Base-by-base conservation (phyloP, 495 filamentous ascomycete species). In the Apodospora peruviana region DNA sequence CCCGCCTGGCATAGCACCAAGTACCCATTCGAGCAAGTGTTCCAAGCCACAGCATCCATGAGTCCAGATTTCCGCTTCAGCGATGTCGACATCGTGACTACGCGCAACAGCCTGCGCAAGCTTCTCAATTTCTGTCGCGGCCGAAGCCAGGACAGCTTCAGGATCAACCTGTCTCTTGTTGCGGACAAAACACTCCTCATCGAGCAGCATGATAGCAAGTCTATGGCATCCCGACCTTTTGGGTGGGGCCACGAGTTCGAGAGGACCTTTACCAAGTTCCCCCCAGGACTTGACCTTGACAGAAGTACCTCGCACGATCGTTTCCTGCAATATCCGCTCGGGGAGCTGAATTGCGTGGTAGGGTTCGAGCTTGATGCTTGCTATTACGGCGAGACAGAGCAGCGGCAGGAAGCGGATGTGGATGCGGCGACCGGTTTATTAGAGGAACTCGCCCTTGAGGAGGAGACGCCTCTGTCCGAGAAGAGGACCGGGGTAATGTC, bases 41-140 rank as follows among this genome's bases (percentile, higher is more conserved):
- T 51, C 41, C 32, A 51, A 23, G 48, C 48, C 40, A 32, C 48
- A 5, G n/a, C 20, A 9, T 5, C 21, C 1, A 51, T 51, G 48
- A 45, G 23, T 23, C 48, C 48, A n/a, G 23, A 23, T 22, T 45
- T 45, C 48, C 48, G 48, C 21, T 45, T 51, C 42, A 22, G 20
- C 41, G 35, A 40, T n/a, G 29, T 45, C 41, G 40, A 44, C 34
- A 38, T 51, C 29, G 21, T 51, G 1, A 38, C 32, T 20, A 51
- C 40, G 21, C 48, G 48, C 11, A 51, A 51, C 34, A 45, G 32
- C 41, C 48, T 51, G 9, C 48, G 48, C 29, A 51, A 51, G 34
- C 22, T 51, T 10, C 48, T 51, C 40, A 35, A 51, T 19, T 40
- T 51, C 21, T 51, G 48, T 42, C 4, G 1, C 5, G 34, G 42